Conservation (phyloP, 2,329 filamentous ascomycete species). For the Colletotrichum plurivorum region DNA sequence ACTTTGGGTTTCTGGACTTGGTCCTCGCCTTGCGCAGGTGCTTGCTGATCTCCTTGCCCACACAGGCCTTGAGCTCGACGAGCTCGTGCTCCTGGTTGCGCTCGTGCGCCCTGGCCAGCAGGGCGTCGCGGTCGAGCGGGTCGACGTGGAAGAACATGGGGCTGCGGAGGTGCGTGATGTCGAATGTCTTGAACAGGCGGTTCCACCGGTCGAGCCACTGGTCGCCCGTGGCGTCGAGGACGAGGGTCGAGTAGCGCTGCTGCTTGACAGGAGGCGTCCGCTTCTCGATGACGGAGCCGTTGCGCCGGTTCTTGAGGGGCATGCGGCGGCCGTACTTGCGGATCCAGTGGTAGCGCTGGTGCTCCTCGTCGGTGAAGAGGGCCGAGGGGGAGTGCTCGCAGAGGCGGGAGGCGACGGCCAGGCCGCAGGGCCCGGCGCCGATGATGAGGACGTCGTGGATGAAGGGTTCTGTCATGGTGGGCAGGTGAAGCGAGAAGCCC, state of each 20-base stretch:
- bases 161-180: conserved; percentile 80
- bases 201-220: conserved; percentile 82
- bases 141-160: conserved; percentile 90
- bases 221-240: conserved; percentile 75
- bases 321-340: conserved; percentile 74
- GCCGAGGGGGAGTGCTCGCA: conserved; percentile 81
- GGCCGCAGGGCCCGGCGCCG: conserved; percentile 81
- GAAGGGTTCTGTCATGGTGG: conserved; percentile 31
- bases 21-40: conserved; percentile 72
- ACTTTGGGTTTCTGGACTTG: conserved; percentile 39
- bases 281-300: conserved; percentile 49
- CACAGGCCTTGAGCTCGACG: conserved; percentile 79
- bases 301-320: conserved; percentile 67
- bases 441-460: conserved; percentile 79
- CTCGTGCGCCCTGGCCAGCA: conserved; percentile 78
- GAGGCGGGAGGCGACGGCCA: conserved; percentile 80
- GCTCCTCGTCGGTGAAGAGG: conserved; percentile 87
- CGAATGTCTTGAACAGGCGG: conserved; percentile 75
- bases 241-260: conserved; percentile 56
- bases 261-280: neutral
- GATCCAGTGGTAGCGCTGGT: conserved; percentile 86
- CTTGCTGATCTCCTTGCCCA: conserved; percentile 86
- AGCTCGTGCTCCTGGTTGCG: conserved; percentile 74
- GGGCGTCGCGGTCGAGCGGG: conserved; percentile 79
- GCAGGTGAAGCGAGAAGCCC: neutral